These are phyloP conservation scores for Plenodomus biglobosus DNA, from an alignment of 2,329 filamentous ascomycete species.

Conservation along the genomic window DNA sequence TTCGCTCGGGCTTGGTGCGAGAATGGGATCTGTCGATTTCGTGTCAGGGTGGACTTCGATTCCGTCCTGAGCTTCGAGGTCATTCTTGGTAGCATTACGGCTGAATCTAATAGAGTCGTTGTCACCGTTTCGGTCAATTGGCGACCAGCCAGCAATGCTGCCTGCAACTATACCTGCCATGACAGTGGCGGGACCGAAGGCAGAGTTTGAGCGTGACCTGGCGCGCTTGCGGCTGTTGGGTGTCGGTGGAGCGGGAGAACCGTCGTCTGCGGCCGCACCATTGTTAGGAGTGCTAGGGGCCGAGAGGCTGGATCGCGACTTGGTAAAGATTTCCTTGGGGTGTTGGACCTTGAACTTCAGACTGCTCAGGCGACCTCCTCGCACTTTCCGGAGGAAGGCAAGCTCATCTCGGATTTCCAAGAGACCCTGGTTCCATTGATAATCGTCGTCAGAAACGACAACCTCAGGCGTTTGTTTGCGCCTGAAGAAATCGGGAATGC, in stretches of 20 bases:
- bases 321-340: constrained; percentile 70
- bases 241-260: constrained; percentile 51
- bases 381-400: constrained; percentile 75
- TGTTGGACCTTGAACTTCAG: constrained; percentile 77
- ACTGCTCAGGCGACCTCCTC: constrained; percentile 79
- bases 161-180: constrained; percentile 84
- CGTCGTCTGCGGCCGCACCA: constrained; percentile 45
- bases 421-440: constrained; percentile 68
- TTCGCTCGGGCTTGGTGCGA: constrained; percentile 47
- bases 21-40: constrained; percentile 50
- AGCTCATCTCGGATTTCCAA: constrained; percentile 78
- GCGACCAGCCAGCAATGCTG: constrained; percentile 75
- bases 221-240: constrained; percentile 61
- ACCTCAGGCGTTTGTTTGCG: constrained; percentile 47
- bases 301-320: constrained; percentile 63
- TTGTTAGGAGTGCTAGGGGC: constrained; percentile 65
- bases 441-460: constrained; percentile 50
- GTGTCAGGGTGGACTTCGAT: constrained; percentile 55
- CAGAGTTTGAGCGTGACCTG: constrained; percentile 71
- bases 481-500: constrained; percentile 48
- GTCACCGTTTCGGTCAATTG: constrained; percentile 57
- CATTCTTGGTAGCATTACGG: constrained; percentile 37
- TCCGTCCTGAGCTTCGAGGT: constrained; percentile 48
- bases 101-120: constrained; percentile 47
- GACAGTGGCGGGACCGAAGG: constrained; percentile 71